Base-by-base conservation (phyloP, 306 rosid species). In the Aeschynomene evenia region DNA sequence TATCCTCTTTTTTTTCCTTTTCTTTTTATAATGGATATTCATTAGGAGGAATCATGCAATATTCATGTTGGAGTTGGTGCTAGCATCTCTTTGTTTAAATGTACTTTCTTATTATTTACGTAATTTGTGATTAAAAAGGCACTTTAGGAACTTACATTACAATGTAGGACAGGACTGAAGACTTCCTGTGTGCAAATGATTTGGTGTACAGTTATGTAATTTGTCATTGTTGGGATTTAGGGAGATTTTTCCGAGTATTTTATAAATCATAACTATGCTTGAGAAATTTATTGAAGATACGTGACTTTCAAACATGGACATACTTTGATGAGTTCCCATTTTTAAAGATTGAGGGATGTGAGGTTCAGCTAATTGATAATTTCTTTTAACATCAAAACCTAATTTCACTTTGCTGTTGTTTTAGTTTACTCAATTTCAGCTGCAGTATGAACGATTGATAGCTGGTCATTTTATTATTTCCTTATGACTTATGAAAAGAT, bases 361-460 rank as follows among this genome's bases (percentile, higher is more conserved):
- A 26, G 56, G 21, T 57, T 56, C 24, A 67, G 29, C 23, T 8
- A n/a, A 15, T 48, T 66, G 29, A 34, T 8, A n/a, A 15, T 48
- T 66, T 43, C 43, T 22, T 36, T 3, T 10, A 16, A 23, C 14
- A 43, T 14, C 12, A 59, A 9, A 9, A 24, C 53, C 33, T 53
- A 23, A 72, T 26, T 7, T 73, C 20, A 63, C 19, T 49, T 45
- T 50, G 16, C 3, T n/a, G 21, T 65, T 26, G 21, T 65, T 22
- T 45, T 43, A 54, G 42, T 23, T 43, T 74, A 65, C 56, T 28
- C 69, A 16, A 34, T 56, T 65, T 33, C 65, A 31, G 31, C 57
- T 55, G 4, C n/a, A 1, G 33, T n/a, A 42, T 64, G 19, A 11
- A 37, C 50, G 64, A 9, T 15, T 28, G 48, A 21, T 61, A 54